Conservation (phyloP, 2,329 filamentous ascomycete species). For the Thermothelomyces thermophilus region DNA sequence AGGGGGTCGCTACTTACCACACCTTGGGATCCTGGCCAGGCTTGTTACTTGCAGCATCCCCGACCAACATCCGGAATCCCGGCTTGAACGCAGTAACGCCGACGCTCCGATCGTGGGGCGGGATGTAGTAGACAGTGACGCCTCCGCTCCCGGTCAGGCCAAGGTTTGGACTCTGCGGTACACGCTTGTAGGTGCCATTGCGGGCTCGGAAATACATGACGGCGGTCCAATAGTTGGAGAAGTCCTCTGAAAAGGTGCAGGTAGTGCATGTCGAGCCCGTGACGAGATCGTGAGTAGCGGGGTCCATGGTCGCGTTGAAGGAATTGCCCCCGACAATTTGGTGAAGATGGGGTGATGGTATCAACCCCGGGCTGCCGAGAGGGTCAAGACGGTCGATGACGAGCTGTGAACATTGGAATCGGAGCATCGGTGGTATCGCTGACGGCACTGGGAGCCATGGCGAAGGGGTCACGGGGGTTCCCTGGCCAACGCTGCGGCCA, state of each 20-base stretch:
- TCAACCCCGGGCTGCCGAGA: neutral
- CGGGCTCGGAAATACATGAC: slow-evolving; percentile 21
- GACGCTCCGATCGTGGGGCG: slow-evolving; percentile 23
- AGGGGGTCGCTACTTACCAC: slow-evolving; percentile 2
- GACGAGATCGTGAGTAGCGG: slow-evolving; percentile 14
- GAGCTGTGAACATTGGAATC: slow-evolving; percentile 20
- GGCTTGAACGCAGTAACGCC: slow-evolving; percentile 37
- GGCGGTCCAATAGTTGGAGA: slow-evolving; percentile 25
- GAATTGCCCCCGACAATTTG: slow-evolving; percentile 44
- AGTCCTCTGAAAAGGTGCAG: slow-evolving; percentile 22
- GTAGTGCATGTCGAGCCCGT: slow-evolving; percentile 17
- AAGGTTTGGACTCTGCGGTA: slow-evolving; percentile 8
- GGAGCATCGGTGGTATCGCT: slow-evolving; percentile 19
- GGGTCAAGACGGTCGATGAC: slow-evolving; percentile 9
- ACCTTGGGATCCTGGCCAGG: slow-evolving; percentile 28
- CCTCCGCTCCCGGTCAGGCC: slow-evolving; percentile 17
- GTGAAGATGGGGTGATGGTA: slow-evolving; percentile 40
- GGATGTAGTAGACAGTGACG: slow-evolving; percentile 23
- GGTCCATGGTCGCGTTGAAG: slow-evolving; percentile 21
- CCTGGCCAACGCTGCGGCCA: neutral
- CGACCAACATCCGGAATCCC: slow-evolving; percentile 29
- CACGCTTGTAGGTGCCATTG: slow-evolving; percentile 20
- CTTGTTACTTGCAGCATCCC: slow-evolving; percentile 25
- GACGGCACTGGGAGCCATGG: neutral
- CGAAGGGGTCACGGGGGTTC: neutral